phyloP scores from a whole-genome alignment of 306 rosid genomes.

The Abrus pulchellus region DNA sequence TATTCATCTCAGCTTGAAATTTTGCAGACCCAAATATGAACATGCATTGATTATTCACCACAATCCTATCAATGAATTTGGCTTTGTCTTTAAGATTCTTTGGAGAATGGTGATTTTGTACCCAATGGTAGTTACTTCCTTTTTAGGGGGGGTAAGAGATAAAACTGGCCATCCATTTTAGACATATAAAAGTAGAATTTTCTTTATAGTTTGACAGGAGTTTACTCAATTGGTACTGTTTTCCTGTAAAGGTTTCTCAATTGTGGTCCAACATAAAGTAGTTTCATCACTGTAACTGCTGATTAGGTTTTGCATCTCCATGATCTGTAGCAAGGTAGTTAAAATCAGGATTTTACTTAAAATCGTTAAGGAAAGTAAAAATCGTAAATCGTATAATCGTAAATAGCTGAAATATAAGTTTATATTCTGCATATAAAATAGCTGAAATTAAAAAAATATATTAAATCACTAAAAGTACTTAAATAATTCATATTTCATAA shows the following conservation, averaged over 20 bases:
- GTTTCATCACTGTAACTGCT: background rate
- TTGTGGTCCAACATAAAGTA: constrained; percentile 9
- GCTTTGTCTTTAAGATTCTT: background rate
- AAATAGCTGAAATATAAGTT: no score
- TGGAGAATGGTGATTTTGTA: constrained; percentile 19
- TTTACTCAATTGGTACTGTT: constrained; percentile 1
- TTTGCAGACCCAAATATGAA: constrained; percentile 14
- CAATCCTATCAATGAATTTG: background rate
- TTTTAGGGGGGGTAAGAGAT: background rate
- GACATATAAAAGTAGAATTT: constrained; percentile 26
- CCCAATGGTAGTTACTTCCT: background rate
- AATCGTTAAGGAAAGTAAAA: no score
- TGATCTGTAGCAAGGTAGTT: background rate
- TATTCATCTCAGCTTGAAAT: background rate
- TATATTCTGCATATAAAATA: no score
- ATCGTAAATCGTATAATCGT: no score
- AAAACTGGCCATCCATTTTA: constrained; percentile 8
- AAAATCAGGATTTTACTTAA: no score
- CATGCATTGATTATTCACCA: background rate
- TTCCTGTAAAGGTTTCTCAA: constrained; percentile 9
- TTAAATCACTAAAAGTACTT: no score
- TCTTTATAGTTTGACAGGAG: background rate
- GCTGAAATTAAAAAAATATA: no score
- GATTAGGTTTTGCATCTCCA: constrained; percentile 26
- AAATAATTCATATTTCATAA: no score